A percentile compares a stretch with the other conserved stretches of the same genome.
phyloP scores from a whole-genome alignment of 225 moss, liverwort and hornwort species.

The Straminergon stramineum region DNA sequence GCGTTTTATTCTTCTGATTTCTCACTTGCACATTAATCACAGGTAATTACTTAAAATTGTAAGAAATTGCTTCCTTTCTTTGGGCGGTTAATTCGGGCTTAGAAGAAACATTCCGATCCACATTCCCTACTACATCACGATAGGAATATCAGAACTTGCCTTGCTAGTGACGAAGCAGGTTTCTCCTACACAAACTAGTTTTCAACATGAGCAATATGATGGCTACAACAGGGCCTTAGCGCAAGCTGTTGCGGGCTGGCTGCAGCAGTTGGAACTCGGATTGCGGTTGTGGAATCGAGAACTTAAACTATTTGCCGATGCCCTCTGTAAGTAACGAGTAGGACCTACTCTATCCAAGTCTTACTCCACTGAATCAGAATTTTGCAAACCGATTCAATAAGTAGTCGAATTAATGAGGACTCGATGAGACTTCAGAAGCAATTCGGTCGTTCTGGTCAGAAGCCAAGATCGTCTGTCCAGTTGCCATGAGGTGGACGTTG shows the following conservation, averaged over 20 bases:
- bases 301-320: conserved; percentile 42
- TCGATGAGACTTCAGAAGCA: not conserved
- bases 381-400: not conserved
- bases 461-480: not conserved
- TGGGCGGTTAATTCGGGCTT: not conserved
- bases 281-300: conserved; percentile 55
- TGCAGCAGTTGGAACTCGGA: conserved; percentile 63
- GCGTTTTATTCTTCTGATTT: not conserved
- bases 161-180: not conserved
- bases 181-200: not conserved
- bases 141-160: not conserved
- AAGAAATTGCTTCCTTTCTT: not conserved
- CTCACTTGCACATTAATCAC: not conserved
- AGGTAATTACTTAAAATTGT: not conserved
- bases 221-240: conserved; percentile 39
- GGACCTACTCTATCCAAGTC: not conserved
- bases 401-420: not conserved
- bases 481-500: not conserved
- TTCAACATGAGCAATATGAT: not conserved
- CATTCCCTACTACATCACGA: not conserved
- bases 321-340: conserved; percentile 19
- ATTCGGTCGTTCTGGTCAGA: not conserved
- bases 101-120: not conserved
- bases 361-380: not conserved
- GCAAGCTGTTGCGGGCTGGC: conserved; percentile 53